phyloP scores from a whole-genome alignment of 495 filamentous ascomycete genomes.

The Penicillium egyptiacum region DNA sequence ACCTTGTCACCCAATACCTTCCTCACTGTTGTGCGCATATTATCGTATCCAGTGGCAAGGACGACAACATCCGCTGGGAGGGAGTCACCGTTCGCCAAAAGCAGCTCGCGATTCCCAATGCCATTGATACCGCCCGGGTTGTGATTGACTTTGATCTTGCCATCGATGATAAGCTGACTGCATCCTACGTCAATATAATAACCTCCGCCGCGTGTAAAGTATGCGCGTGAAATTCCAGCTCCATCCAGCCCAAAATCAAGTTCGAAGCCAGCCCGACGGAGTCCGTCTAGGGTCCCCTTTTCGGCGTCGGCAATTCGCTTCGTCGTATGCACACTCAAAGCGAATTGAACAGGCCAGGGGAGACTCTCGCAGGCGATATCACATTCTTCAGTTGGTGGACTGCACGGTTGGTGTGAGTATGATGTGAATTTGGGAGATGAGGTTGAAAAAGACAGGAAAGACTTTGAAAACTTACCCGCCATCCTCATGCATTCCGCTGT shows the following conservation, averaged over 20 bases:
- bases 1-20: slow-evolving; percentile 69
- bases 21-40: slow-evolving; percentile 65
- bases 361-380: slow-evolving; percentile 58
- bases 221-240: slow-evolving; percentile 66
- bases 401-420: slow-evolving; percentile 11
- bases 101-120: slow-evolving; percentile 55
- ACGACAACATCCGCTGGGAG: slow-evolving; percentile 76
- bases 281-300: slow-evolving; percentile 54
- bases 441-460: too few species aligned
- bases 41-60: slow-evolving; percentile 79
- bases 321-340: slow-evolving; percentile 52
- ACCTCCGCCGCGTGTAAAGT: slow-evolving; percentile 69
- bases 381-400: slow-evolving; percentile 56
- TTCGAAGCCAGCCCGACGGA: slow-evolving; percentile 65
- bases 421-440: neutral
- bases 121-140: slow-evolving; percentile 57
- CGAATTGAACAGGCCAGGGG: slow-evolving; percentile 60
- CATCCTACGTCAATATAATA: slow-evolving; percentile 79
- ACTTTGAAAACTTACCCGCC: slow-evolving; percentile 33
- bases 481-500: slow-evolving; percentile 63
- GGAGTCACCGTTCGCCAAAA: slow-evolving; percentile 61
- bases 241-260: slow-evolving; percentile 65
- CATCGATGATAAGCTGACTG: slow-evolving; percentile 70
- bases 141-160: slow-evolving; percentile 73
- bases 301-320: slow-evolving; percentile 51